phyloP scores from a whole-genome alignment of 805 yeast genomes.

The Lachancea quebecensis region DNA sequence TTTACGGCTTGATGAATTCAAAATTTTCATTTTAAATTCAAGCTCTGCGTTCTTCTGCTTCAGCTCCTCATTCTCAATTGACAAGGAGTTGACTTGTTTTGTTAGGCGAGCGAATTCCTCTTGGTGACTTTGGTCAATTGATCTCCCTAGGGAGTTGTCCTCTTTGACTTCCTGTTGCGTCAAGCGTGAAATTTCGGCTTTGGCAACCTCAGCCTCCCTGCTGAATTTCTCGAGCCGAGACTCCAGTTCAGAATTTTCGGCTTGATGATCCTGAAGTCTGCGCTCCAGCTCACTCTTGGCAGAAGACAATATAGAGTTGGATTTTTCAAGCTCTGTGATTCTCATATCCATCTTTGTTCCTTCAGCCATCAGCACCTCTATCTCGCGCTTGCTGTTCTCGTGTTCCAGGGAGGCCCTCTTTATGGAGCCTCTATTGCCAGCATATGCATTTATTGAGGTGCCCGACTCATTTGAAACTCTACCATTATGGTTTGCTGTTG shows the following conservation, averaged over 20 bases:
- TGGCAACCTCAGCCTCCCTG: slow-evolving; percentile 9
- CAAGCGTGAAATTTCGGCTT: slow-evolving; percentile 8
- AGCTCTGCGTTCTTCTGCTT: slow-evolving; percentile 38
- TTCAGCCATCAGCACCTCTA: slow-evolving; percentile 39
- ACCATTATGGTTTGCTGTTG: not conserved
- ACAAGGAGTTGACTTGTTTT: slow-evolving; percentile 21
- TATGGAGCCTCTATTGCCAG: slow-evolving; percentile 1
- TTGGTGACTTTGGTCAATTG: slow-evolving; percentile 17
- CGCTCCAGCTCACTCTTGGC: slow-evolving; percentile 18
- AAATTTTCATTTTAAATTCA: slow-evolving; percentile 36
- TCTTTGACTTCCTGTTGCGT: not conserved
- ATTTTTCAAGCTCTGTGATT: slow-evolving; percentile 35
- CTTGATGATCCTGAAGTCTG: slow-evolving; percentile 16
- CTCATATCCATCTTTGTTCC: slow-evolving; percentile 43
- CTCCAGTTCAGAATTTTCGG: slow-evolving; percentile 17
- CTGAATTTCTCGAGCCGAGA: slow-evolving; percentile 17
- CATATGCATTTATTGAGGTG: not conserved
- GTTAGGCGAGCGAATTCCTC: slow-evolving; percentile 21
- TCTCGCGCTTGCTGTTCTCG: slow-evolving; percentile 36
- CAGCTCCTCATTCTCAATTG: slow-evolving; percentile 31
- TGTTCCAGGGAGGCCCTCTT: slow-evolving; percentile 5
- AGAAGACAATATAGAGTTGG: slow-evolving; percentile 19
- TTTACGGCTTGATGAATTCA: slow-evolving; percentile 2
- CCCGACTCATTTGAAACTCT: not conserved
- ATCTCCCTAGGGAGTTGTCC: not conserved